Percentiles rank a stretch among this genome's conserved stretches.
These are phyloP conservation scores for Rhynchospora breviuscula DNA, from an alignment of 176 grass and related monocot species.

Conservation along the genomic window DNA sequence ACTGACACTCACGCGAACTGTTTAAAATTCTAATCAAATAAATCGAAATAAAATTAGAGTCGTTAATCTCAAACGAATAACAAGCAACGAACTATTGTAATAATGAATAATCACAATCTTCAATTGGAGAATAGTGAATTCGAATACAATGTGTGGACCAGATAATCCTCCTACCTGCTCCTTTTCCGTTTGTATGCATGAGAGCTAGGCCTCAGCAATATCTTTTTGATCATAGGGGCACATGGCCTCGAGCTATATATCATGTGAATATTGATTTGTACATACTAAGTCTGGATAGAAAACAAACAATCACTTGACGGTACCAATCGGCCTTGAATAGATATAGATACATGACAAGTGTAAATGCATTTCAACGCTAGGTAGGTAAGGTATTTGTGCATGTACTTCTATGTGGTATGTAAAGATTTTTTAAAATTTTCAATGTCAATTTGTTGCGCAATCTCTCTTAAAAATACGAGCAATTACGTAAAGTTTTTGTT, in stretches of 20 bases:
- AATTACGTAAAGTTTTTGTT: background rate
- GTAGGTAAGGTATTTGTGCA: background rate
- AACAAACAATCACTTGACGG: background rate
- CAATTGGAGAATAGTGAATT: background rate
- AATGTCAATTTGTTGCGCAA: background rate
- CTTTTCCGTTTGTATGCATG: background rate
- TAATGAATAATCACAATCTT: no score
- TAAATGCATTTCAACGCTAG: background rate
- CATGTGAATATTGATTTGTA: background rate
- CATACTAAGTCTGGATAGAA: background rate
- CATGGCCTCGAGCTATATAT: conserved; percentile 3
- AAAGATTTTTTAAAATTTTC: background rate
- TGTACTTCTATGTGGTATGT: background rate
- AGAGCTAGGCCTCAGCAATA: conserved; percentile 12
- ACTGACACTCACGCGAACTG: no score
- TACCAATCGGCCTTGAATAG: background rate
- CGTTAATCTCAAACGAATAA: no score
- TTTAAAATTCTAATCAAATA: no score
- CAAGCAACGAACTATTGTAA: no score
- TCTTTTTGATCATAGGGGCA: background rate
- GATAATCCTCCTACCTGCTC: background rate
- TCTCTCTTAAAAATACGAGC: background rate
- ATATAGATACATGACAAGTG: background rate
- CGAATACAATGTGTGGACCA: conserved; percentile 1
- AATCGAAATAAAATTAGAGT: no score